Conservation (phyloP, 768 basidiomycete species). For the Mycena floridula region DNA sequence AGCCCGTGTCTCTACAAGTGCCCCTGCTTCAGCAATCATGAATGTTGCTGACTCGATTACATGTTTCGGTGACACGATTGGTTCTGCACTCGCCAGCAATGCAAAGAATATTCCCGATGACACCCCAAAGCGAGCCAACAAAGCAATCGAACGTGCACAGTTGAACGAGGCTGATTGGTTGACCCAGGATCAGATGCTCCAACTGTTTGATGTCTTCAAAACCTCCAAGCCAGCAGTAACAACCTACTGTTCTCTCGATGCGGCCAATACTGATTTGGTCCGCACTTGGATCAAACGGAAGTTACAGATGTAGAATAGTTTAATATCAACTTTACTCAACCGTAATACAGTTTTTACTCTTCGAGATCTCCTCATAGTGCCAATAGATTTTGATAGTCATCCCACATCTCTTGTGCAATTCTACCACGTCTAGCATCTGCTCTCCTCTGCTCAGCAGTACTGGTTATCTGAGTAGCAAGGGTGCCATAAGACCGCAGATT, state of each 20-base stretch:
- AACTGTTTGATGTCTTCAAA: too few relatives aligned
- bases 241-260: not conserved
- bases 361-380: conserved; percentile 3
- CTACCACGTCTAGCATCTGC: conserved; percentile 14
- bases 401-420: conserved; percentile 26
- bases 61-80: too few relatives aligned
- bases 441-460: conserved; percentile 4
- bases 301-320: too few relatives aligned
- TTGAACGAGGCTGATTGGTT: not conserved
- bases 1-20: not conserved
- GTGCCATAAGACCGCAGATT: conserved; percentile 2
- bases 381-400: conserved; percentile 12
- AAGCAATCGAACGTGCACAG: not conserved
- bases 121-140: not conserved
- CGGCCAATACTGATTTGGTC: too few relatives aligned
- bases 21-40: not conserved
- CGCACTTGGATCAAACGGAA: too few relatives aligned
- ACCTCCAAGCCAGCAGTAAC: not conserved
- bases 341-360: not conserved
- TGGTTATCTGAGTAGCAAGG: not conserved
- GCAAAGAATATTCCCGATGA: too few relatives aligned
- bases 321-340: too few relatives aligned
- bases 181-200: not conserved
- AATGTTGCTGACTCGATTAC: not conserved
- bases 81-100: too few relatives aligned